A percentile compares a stretch with the other conserved stretches of the same genome.
Conservation (phyloP, 257 asterid genomes). For the Craterostigma plantagineum region DNA sequence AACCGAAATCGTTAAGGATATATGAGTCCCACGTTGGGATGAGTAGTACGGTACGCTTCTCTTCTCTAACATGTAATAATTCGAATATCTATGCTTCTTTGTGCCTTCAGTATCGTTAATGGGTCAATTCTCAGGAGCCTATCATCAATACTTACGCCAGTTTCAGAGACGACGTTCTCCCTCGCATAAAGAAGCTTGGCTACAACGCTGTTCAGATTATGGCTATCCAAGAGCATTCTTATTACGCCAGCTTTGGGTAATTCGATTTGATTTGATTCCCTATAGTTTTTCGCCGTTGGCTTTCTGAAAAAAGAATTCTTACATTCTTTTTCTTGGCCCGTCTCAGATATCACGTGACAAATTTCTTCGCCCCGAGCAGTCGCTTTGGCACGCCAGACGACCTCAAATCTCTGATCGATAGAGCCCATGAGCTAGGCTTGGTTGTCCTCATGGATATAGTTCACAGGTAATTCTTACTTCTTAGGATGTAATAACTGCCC, state of each 20-base stretch:
- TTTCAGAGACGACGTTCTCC: conserved; percentile 91
- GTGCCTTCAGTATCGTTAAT: too few species aligned
- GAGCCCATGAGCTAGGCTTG: conserved; percentile 90
- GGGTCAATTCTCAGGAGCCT: conserved; percentile 50
- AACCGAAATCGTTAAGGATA: conserved; percentile 80
- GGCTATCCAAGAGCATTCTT: conserved; percentile 99
- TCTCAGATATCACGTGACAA: conserved; percentile 77
- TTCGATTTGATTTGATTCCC: not conserved
- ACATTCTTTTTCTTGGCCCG: conserved; percentile 1
- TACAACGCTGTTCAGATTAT: conserved; percentile 96
- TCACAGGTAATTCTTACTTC: too few species aligned
- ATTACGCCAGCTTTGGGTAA: conserved; percentile 99
- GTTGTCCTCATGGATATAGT: conserved; percentile 97
- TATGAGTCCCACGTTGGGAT: conserved; percentile 93
- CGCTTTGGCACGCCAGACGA: conserved; percentile 98
- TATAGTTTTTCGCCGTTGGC: not conserved
- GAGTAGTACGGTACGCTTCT: conserved; percentile 86
- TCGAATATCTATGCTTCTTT: conserved; percentile 6
- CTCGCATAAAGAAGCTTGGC: conserved; percentile 92
- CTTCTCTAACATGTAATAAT: conserved; percentile 12
- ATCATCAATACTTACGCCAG: conserved; percentile 68
- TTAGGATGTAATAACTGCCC: not conserved
- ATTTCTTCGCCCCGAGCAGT: conserved; percentile 98
- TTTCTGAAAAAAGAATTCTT: too few species aligned
- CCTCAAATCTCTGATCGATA: conserved; percentile 88